A percentile compares a stretch with the other conserved stretches of the same genome.
These are phyloP conservation scores for Aspergillus carlsbadensis DNA, from an alignment of 495 filamentous ascomycete species.

Conservation along the genomic window DNA sequence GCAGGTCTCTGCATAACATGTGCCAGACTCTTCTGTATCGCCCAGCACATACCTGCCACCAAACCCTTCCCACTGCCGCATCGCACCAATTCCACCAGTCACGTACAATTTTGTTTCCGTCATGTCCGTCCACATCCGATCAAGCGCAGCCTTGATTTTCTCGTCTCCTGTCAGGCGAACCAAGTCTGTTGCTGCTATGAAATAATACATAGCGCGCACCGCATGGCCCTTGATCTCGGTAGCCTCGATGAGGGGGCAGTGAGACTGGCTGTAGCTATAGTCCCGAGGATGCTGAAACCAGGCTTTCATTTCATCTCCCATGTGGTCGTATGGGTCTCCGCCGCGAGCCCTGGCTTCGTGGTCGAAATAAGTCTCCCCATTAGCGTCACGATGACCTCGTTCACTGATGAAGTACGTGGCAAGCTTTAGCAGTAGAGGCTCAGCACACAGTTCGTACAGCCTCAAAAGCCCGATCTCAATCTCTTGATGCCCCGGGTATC, in stretches of 20 bases:
- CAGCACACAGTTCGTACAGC: constrained; percentile 46
- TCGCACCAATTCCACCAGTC: constrained; percentile 59
- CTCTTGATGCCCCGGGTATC: constrained; percentile 61
- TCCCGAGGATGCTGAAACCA: constrained; percentile 8
- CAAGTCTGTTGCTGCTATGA: constrained; percentile 39
- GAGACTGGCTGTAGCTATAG: constrained; percentile 12
- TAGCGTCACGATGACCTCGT: constrained; percentile 44
- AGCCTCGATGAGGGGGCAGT: constrained; percentile 46
- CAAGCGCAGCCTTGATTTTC: constrained; percentile 30
- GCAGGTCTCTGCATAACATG: constrained; percentile 61
- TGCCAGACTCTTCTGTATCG: constrained; percentile 54
- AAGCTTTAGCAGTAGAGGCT: constrained; percentile 46
- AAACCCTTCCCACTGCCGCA: constrained; percentile 62
- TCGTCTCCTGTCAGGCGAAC: constrained; percentile 26
- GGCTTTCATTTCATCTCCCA: constrained; percentile 8
- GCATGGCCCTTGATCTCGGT: constrained; percentile 57
- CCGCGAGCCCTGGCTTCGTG: constrained; percentile 9
- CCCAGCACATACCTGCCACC: constrained; percentile 59
- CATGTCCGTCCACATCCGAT: constrained; percentile 57
- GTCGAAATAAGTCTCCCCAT: constrained; percentile 10
- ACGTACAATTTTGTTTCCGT: constrained; percentile 59
- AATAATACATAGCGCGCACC: constrained; percentile 59
- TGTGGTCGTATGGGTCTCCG: constrained; percentile 8
- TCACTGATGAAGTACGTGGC: constrained; percentile 58
- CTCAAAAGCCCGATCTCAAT: constrained; percentile 59